phyloP scores from a whole-genome alignment of 441 rosid genomes.

The Macaranga tanarius region DNA sequence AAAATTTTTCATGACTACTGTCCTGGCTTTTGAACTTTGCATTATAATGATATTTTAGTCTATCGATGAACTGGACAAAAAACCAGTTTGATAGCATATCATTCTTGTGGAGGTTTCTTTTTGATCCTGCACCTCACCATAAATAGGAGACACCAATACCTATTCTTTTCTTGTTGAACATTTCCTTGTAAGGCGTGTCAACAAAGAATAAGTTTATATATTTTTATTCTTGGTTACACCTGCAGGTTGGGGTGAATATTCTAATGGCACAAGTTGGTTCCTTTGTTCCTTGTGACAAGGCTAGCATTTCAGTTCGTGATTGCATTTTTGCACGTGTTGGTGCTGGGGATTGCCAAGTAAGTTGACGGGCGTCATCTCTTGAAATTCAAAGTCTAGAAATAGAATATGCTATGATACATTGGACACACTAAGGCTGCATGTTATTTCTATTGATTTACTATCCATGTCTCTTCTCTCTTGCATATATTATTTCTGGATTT shows the following conservation, averaged over 20 bases:
- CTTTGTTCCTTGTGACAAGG: conserved; percentile 95
- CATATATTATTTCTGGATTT: conserved; percentile 2
- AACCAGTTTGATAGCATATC: neutral
- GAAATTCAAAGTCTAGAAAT: conserved; percentile 12
- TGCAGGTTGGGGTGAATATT: conserved; percentile 87
- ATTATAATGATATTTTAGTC: neutral
- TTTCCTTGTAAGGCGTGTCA: conserved; percentile 2
- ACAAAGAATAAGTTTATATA: neutral
- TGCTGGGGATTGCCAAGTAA: conserved; percentile 99
- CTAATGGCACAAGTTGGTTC: conserved; percentile 99
- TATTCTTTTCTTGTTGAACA: neutral
- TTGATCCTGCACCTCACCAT: neutral
- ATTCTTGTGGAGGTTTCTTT: neutral
- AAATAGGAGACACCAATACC: neutral
- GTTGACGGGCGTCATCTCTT: conserved; percentile 31
- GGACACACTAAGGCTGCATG: neutral
- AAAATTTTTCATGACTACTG: conserved; percentile 11
- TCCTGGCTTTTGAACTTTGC: conserved; percentile 13
- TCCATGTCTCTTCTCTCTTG: neutral
- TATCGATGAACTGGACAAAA: conserved; percentile 8
- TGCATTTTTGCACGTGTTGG: conserved; percentile 99
- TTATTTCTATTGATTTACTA: neutral
- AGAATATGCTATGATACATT: neutral
- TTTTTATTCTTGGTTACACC: conserved; percentile 22
- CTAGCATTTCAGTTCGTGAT: conserved; percentile 87